phyloP scores from a whole-genome alignment of 768 basidiomycete genomes.

The Lactifluus echinatus region DNA sequence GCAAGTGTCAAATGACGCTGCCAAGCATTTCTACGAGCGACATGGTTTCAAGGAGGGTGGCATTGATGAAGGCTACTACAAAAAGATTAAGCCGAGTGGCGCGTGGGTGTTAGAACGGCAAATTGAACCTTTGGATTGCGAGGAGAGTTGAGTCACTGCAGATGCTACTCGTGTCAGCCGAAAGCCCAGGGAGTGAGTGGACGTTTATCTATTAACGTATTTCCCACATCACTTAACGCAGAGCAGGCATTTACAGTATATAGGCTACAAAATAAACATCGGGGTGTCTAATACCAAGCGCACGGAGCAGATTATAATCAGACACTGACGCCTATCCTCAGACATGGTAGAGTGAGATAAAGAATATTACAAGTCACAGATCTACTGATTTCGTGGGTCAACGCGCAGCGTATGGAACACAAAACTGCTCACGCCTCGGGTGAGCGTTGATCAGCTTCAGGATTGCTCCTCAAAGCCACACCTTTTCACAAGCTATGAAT shows the following conservation, averaged over 20 bases:
- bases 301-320: constrained; percentile 16
- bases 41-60: constrained; percentile 70
- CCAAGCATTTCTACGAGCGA: constrained; percentile 74
- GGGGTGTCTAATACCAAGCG: constrained; percentile 10
- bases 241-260: constrained; percentile 11
- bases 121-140: constrained; percentile 23
- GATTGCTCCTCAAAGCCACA: constrained; percentile 62
- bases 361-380: not conserved
- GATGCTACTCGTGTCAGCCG: not conserved
- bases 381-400: constrained; percentile 6
- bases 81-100: constrained; percentile 75
- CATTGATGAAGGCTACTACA: constrained; percentile 73
- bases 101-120: constrained; percentile 80
- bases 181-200: constrained; percentile 1
- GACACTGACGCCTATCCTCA: constrained; percentile 1
- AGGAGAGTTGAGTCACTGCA: not conserved
- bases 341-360: constrained; percentile 4
- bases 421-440: constrained; percentile 8
- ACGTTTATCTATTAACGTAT: constrained; percentile 13
- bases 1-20: constrained; percentile 73
- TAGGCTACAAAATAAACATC: constrained; percentile 16
- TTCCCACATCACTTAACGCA: not conserved
- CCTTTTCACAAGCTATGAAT: constrained; percentile 58
- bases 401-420: not conserved
- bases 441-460: constrained; percentile 11